Conservation (phyloP, 768 basidiomycete species). For the Nidularia pulvinata region DNA sequence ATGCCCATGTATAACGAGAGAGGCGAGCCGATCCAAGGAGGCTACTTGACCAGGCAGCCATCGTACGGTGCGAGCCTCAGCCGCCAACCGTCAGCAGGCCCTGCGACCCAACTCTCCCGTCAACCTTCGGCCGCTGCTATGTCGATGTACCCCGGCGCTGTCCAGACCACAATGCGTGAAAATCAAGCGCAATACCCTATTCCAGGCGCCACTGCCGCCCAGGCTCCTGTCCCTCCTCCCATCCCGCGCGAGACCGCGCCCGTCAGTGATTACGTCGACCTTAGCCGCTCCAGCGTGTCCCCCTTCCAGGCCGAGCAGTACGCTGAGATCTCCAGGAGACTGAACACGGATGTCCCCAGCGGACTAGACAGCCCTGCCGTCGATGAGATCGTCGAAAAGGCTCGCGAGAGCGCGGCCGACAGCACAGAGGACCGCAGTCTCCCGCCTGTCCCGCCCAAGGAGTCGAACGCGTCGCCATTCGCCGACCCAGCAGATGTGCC, state of each 20-base stretch:
- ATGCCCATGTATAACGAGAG: conserved; percentile 10
- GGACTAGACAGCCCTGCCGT: conserved; percentile 29
- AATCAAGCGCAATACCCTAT: background rate
- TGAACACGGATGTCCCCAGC: conserved; percentile 40
- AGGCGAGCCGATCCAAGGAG: conserved; percentile 7
- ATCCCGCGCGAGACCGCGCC: conserved; percentile 2
- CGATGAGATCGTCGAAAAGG: conserved; percentile 11
- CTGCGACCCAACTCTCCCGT: background rate
- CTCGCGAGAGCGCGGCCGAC: conserved; percentile 5
- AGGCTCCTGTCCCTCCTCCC: background rate
- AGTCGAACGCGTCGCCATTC: conserved; percentile 17
- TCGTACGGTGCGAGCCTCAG: conserved; percentile 15
- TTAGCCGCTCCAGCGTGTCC: conserved; percentile 67
- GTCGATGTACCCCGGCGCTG: background rate
- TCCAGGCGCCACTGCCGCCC: conserved; percentile 1
- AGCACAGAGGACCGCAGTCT: conserved; percentile 14
- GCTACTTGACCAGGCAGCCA: conserved; percentile 14
- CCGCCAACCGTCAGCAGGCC: conserved; percentile 7
- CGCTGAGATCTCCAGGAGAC: conserved; percentile 60
- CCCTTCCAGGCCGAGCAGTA: conserved; percentile 80
- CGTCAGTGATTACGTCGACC: conserved; percentile 55
- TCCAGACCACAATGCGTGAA: background rate
- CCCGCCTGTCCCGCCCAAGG: conserved; percentile 17
- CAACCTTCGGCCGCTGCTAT: background rate
- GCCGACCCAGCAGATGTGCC: conserved; percentile 17